These are phyloP conservation scores for Fusarium denticulatum DNA, from an alignment of 2,329 filamentous ascomycete species.

Conservation along the genomic window DNA sequence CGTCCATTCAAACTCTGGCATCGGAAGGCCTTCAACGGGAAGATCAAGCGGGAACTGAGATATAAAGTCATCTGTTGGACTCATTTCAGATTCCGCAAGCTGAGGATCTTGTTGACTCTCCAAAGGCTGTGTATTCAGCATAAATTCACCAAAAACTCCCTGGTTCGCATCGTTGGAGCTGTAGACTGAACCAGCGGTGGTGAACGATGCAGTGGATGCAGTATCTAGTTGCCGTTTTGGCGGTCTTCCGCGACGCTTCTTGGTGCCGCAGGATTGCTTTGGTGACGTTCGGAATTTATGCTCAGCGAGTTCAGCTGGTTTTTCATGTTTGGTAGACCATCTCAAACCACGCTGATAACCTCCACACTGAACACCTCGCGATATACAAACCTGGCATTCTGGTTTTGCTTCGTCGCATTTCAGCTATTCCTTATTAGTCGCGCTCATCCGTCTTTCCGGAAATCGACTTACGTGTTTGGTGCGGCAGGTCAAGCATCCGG, in stretches of 20 bases:
- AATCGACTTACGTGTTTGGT: constrained; percentile 24
- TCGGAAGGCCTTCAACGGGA: background rate
- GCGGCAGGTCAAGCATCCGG: constrained; percentile 29
- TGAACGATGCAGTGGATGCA: background rate
- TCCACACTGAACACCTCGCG: constrained; percentile 35
- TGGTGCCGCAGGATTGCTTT: background rate
- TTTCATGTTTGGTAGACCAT: constrained; percentile 40
- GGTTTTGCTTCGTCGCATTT: constrained; percentile 44
- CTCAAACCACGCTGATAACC: constrained; percentile 36
- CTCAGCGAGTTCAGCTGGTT: constrained; percentile 9
- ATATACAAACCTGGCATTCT: constrained; percentile 32
- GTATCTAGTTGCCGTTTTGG: constrained; percentile 8
- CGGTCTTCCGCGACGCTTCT: constrained; percentile 24
- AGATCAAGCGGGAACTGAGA: constrained; percentile 9
- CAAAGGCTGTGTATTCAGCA: background rate
- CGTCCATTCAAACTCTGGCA: constrained; percentile 15
- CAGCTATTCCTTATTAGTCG: constrained; percentile 24
- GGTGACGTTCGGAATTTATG: constrained; percentile 10
- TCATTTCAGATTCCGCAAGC: background rate
- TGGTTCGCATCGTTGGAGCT: background rate
- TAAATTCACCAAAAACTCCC: constrained; percentile 21
- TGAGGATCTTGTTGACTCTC: background rate
- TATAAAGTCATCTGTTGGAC: background rate
- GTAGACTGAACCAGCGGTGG: background rate
- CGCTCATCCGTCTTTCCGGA: too few species aligned